Evolutionary conservation across 129 eudicot species (phyloP), one percentile per base, ranked within the genome.

Genomic region (Escallonia herrerae): DNA sequence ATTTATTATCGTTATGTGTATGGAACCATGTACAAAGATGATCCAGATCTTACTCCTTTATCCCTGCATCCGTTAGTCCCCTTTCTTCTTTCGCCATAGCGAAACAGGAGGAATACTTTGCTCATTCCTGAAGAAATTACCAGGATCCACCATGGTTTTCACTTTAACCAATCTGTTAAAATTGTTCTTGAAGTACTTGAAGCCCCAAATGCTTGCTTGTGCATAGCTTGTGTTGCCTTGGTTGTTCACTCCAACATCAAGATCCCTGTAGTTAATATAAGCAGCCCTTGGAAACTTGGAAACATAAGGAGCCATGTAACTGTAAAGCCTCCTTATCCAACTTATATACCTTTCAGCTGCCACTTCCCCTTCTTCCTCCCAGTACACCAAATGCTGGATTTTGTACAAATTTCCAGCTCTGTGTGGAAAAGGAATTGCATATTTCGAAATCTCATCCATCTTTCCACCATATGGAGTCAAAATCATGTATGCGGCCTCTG

Each of bases 361-460:
- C 62, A 50, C 43, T 4, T 63, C 52, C 51, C 68, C 81, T 4
- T 12, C 74, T 0, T 76, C 84, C 4, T 72, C 60, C 94, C 94
- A 86, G n/a, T 64, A 61, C 37, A 77, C 81, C 0, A 61, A 72
- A 58, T 86, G 77, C 61, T 70, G 79, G 8, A 87, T 79, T 13
- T 76, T 72, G 49, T 47, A 87, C 5, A 84, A 6, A 77, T 84
- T 87, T 54, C 90, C 90, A 2, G 79, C 76, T 5, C 95, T 71
- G 64, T 83, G 95, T 1, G 90, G 87, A 47, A 81, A 83, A 38
- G 90, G 81, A 13, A 75, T 77, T 44, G 78, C 72, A 3, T 77
- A 56, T 5, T 79, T 68, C 1, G 83, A 58, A 48, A 87, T 12
- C 4, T 77, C 83, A n/a, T 14, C 58, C 90, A 87, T 81, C 11